These are phyloP conservation scores for Bothriochloa decipiens DNA, from an alignment of 176 grass and related monocot species.

Conservation along the genomic window DNA sequence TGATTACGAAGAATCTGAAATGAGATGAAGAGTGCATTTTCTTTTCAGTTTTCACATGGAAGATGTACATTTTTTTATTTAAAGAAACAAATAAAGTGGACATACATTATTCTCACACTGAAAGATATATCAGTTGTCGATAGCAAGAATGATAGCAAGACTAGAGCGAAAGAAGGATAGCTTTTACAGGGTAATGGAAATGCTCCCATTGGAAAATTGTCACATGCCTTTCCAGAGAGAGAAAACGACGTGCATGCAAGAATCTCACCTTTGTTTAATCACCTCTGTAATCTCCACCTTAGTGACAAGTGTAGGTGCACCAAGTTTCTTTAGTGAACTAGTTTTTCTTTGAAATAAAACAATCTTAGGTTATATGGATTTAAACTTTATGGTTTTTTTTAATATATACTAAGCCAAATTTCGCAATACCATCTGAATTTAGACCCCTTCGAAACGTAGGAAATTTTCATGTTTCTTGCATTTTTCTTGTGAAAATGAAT, in stretches of 20 bases:
- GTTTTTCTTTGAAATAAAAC: too few species aligned
- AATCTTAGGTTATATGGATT: too few species aligned
- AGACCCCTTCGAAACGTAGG: background rate
- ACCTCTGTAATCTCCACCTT: background rate
- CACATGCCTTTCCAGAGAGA: constrained; percentile 21
- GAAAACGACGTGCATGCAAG: constrained; percentile 30
- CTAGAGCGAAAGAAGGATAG: constrained; percentile 11
- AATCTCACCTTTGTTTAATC: constrained; percentile 21
- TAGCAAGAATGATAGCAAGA: background rate
- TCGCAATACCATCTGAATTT: background rate
- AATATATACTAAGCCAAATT: background rate
- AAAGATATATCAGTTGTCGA: background rate
- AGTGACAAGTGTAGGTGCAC: background rate
- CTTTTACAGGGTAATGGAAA: constrained; percentile 14
- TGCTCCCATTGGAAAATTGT: constrained; percentile 15
- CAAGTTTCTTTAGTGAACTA: background rate
- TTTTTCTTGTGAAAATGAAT: too few species aligned
- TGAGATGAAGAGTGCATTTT: background rate
- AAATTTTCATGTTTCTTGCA: too few species aligned
- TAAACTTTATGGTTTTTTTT: background rate
- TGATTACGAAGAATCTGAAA: background rate
- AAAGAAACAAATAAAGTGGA: background rate
- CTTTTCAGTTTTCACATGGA: too few species aligned
- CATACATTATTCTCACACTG: background rate
- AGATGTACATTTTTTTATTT: background rate